Base-by-base conservation (phyloP, 2,329 filamentous ascomycete species). In the Penicillium glabrum region DNA sequence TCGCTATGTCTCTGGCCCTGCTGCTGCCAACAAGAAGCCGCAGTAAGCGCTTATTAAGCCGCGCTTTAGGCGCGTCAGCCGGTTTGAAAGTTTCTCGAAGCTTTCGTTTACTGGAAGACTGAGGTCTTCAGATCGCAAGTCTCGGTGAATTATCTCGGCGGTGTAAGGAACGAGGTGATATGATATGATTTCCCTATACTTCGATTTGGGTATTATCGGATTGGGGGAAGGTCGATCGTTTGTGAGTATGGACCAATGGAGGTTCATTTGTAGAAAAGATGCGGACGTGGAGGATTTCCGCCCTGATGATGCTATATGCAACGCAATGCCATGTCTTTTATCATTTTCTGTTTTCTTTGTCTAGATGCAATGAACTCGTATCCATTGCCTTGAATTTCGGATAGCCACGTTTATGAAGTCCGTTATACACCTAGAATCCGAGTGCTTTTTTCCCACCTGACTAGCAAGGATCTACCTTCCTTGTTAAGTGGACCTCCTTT, bases 1-100 rank as follows among this genome's bases (percentile, higher is more conserved):
- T 78, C 88, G 86, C 75, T 95, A 93, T 77, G 75, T 86, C 61
- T 81, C 81, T 62, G 84, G 83, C 26, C 66, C 70, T 54, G 62
- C 72, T 35, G 62, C 67, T 46, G 69, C 67, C 55, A 45, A 45
- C 43, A 81, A 80, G 74, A 81, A 81, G 73, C 75, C 78, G 7
- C 78, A 80, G 68, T 81, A 78, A 69, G 69, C 23, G 16, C 21
- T 3, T 19, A 9, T 39, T 41, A 11, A n/a, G n/a, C 13, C 23
- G 14, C 24, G 47, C 23, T 13, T 23, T 13, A 2, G 3, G 23
- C 23, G 16, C 23, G 14, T 39, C 16, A 8, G 19, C 16, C 11
- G 23, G 8, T 14, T 6, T 19, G 3, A 24, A n/a, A 11, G 14
- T 16, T 50, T 50, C 35, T 29, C 29, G 47, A 24, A 39, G 8